Conservation (phyloP, 352 stramenopile genomes). For the Phytophthora citrophthora region DNA sequence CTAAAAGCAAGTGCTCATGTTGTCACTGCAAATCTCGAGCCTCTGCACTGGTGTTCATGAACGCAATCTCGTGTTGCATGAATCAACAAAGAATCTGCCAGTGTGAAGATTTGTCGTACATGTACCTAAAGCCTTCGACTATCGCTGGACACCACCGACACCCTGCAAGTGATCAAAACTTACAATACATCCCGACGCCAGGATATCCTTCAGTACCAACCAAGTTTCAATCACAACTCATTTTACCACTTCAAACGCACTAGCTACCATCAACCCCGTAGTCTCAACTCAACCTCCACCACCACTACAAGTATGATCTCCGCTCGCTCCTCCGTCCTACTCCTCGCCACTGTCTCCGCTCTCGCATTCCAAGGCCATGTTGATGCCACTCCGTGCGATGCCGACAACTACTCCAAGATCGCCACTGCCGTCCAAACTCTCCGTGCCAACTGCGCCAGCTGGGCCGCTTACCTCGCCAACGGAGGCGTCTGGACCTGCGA, state of each 20-base stretch:
- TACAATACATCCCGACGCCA: too few species aligned
- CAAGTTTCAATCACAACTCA: too few species aligned
- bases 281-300: background rate
- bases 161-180: too few species aligned
- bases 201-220: too few species aligned
- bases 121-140: background rate
- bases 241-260: too few species aligned
- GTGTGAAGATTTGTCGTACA: too few species aligned
- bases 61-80: background rate
- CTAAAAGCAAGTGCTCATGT: background rate
- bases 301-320: slow-evolving; percentile 4
- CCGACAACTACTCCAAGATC: slow-evolving; percentile 3
- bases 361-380: slow-evolving; percentile 1
- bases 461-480: slow-evolving; percentile 15
- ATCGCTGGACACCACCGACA: too few species aligned
- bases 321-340: background rate
- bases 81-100: too few species aligned
- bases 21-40: too few species aligned
- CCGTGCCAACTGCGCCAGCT: slow-evolving; percentile 14
- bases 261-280: background rate
- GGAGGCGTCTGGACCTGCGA: slow-evolving; percentile 20
- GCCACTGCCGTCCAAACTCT: slow-evolving; percentile 7
- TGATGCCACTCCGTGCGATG: background rate
- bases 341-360: background rate
- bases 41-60: background rate